Conservation (phyloP, 148 eudicot genomes). For the Spergularia marina region DNA sequence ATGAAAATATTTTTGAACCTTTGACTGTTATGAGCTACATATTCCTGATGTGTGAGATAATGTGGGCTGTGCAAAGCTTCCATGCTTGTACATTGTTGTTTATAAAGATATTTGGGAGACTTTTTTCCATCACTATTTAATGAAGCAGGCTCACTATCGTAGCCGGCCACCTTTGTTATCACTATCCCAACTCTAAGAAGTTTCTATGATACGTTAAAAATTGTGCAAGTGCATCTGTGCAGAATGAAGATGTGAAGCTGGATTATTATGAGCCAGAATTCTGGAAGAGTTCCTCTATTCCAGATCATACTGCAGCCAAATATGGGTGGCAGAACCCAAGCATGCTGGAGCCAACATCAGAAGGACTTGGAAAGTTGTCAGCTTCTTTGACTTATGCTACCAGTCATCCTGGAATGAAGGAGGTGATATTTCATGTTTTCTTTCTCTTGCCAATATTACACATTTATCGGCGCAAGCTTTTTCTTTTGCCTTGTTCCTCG, state of each 20-base stretch:
- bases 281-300: slow-evolving; percentile 56
- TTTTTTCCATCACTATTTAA: background rate
- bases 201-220: slow-evolving; percentile 5
- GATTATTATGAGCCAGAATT: slow-evolving; percentile 54
- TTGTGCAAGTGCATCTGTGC: slow-evolving; percentile 26
- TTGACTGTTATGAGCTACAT: background rate
- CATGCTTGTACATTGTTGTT: background rate
- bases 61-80: too few species aligned
- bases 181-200: background rate
- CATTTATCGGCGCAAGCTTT: background rate
- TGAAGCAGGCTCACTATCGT: background rate
- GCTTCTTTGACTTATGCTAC: slow-evolving; percentile 60
- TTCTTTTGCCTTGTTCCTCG: background rate
- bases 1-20: background rate
- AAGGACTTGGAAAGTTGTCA: slow-evolving; percentile 73
- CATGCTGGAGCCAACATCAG: slow-evolving; percentile 51
- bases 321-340: slow-evolving; percentile 48
- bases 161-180: background rate
- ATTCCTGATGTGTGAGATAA: too few species aligned
- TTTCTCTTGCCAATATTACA: background rate
- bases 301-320: slow-evolving; percentile 41
- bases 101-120: background rate
- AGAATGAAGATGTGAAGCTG: slow-evolving; percentile 67
- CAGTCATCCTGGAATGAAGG: slow-evolving; percentile 46
- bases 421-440: slow-evolving; percentile 39